A percentile compares a stretch with the other conserved stretches of the same genome.
phyloP scores from a whole-genome alignment of 805 yeast genomes.

The Lipomyces anomalus region DNA sequence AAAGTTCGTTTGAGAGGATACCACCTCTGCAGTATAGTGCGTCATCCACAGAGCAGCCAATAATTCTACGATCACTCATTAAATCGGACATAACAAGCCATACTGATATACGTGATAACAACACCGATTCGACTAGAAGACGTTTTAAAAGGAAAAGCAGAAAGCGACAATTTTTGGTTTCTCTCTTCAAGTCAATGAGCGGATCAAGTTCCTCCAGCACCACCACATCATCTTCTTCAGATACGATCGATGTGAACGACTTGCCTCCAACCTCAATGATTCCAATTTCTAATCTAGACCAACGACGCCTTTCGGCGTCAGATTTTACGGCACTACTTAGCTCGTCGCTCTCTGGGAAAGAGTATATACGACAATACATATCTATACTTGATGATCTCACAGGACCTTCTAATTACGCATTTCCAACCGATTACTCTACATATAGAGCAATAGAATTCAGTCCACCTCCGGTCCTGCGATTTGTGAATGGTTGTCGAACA shows the following conservation, averaged over 20 bases:
- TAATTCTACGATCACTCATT: no score
- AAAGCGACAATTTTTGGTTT: no score
- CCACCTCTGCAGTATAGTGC: no score
- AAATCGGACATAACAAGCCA: no score
- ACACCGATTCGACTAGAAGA: no score
- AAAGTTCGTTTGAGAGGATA: no score
- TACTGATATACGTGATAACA: no score
- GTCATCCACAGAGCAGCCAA: no score
- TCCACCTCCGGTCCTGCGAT: slow-evolving; percentile 10
- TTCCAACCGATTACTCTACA: not conserved
- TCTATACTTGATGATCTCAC: not conserved
- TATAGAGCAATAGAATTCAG: slow-evolving; percentile 6
- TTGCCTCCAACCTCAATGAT: not conserved
- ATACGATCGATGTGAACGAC: not conserved
- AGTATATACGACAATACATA: not conserved
- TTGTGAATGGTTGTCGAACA: slow-evolving; percentile 11
- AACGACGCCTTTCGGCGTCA: not conserved
- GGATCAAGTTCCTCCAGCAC: no score
- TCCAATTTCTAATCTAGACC: not conserved
- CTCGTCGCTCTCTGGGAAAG: not conserved
- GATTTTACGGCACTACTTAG: not conserved
- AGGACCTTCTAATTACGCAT: not conserved
- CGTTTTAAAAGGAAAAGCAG: no score
- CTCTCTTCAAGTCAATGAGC: no score
- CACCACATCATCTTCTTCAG: not conserved